Percentiles rank a stretch among this genome's conserved stretches.
Evolutionary conservation across 176 grass and related monocot species (phyloP).

Genomic region (maize (Zea mays)): Zm-B73-REFERENCE-NAM-5.0 NC_050105.1:125506001-125506500

Average conservation of each 20-base stretch:
- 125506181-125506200: not conserved
- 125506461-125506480: no score
- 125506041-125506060: constrained; percentile 35
- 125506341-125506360: not conserved
- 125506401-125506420: not conserved
- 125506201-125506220: constrained; percentile 18
- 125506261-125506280: not conserved
- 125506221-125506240: constrained; percentile 4
- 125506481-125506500: no score
- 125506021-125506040: not conserved
- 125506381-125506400: constrained; percentile 10
- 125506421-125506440: not conserved
- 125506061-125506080: not conserved
- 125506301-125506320: not conserved
- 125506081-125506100: constrained; percentile 6
- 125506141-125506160: not conserved
- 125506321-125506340: not conserved
- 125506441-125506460: not conserved
- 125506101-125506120: constrained; percentile 23
- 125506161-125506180: not conserved
- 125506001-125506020: not conserved
- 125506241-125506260: constrained; percentile 4
- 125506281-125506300: constrained; percentile 24
- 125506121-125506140: not conserved
- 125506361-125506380: not conserved